Evolutionary conservation across 495 filamentous ascomycete genomes (phyloP), one percentile per base, ranked within the genome.

Genomic region (Cercophora newfieldiana): DNA sequence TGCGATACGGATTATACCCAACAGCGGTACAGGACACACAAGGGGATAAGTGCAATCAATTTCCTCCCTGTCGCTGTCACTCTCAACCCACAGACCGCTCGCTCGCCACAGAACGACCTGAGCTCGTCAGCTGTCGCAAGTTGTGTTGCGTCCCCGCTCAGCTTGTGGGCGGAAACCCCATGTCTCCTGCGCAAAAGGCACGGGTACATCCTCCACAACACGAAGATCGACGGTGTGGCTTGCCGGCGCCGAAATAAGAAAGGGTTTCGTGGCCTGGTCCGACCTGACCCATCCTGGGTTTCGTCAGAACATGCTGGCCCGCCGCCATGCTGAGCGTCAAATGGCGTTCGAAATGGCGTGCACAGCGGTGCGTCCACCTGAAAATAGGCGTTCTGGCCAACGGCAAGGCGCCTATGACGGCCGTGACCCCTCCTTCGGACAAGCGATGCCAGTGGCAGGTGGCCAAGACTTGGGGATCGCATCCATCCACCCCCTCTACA

Each of bases 181-280:
- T 22, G n/a, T n/a, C 50, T 2, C 5, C 22, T 22, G 50, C 24
- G 18, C 50, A 7, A 7, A 22, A 53, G 19, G 50, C 50, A 19
- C 50, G 50, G 50, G 50, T 53, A 53, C 50, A 26, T 22, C 19
- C 50, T 53, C 50, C 50, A 53, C n/a, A 47, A 7, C 50, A 19
- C 50, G 50, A 57, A n/a, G 21, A 31, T 25, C 54, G 22, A 57
- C 54, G 54, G 54, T 30, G 54, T 57, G 54, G 54, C 54, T 57
- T 30, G 26, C 22, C 54, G 24, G 7, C 54, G n/a, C 2, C 7
- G n/a, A 14, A 53, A 51, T 4, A 51, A 51, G 48, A 6, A 51
- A 51, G 3, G 48, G 18, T 6, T 51, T 51, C 48, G 48, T n/a
- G 48, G 18, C 48, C 48, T 51, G 48, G 21, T 6, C 5, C 18